Conservation (phyloP, 441 rosid genomes). For the Raphanus hybrid region DNA sequence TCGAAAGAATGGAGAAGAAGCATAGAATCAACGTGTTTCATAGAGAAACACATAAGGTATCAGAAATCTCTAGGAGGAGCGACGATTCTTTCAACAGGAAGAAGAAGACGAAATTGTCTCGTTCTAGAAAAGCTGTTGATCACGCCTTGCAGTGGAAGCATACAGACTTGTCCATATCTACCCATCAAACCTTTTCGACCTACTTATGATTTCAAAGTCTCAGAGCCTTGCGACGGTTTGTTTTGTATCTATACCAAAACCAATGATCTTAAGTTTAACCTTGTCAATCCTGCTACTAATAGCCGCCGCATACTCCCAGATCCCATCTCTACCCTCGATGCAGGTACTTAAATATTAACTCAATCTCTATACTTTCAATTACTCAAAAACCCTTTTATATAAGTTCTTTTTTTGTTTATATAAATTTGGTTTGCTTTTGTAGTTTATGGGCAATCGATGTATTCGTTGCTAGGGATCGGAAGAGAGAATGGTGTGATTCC, state of each 20-base stretch:
- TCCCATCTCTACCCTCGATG: neutral
- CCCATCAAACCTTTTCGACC: neutral
- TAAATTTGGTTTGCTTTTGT: too few species aligned
- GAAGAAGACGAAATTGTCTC: neutral
- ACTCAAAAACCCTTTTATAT: too few species aligned
- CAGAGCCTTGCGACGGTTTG: conserved; percentile 15
- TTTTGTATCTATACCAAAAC: too few species aligned
- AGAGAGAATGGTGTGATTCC: too few species aligned
- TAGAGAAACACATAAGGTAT: neutral
- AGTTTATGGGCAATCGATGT: too few species aligned
- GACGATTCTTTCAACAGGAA: too few species aligned
- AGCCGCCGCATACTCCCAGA: neutral
- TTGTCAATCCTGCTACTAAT: conserved; percentile 14
- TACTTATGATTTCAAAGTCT: neutral
- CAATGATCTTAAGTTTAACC: neutral
- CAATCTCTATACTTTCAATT: too few species aligned
- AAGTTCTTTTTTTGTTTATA: too few species aligned
- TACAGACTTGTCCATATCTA: neutral
- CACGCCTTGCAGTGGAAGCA: neutral
- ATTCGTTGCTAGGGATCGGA: too few species aligned
- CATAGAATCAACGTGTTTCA: neutral
- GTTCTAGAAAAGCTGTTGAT: neutral
- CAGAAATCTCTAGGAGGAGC: neutral
- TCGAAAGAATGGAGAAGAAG: neutral
- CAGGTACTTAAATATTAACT: too few species aligned